Conservation (phyloP, 805 yeast genomes). For the Clavispora fructus region DNA sequence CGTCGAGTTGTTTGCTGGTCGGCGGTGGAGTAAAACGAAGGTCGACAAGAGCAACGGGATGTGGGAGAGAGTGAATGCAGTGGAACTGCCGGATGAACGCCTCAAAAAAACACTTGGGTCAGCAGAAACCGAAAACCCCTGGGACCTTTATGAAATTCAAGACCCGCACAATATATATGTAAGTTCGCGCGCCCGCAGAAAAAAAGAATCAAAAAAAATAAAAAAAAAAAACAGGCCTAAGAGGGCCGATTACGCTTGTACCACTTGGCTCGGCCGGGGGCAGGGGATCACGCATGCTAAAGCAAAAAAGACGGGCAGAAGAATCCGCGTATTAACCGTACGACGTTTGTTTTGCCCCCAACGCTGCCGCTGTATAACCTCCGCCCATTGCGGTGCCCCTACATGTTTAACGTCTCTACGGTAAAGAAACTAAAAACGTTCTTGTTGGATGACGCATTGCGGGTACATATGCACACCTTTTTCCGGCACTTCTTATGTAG, state of each 20-base stretch:
- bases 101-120: constrained; percentile 1
- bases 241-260: no score
- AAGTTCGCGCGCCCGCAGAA: background rate
- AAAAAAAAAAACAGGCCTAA: background rate
- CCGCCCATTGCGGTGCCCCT: background rate
- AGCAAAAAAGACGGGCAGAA: no score
- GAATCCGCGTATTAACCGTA: no score
- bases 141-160: background rate
- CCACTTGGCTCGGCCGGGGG: background rate
- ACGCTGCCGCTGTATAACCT: background rate
- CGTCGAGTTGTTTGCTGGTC: background rate
- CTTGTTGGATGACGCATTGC: background rate
- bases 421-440: background rate
- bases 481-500: background rate
- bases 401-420: background rate
- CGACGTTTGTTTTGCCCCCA: background rate
- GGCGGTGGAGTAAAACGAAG: no score
- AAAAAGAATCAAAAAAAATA: background rate
- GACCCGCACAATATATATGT: background rate
- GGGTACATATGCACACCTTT: background rate
- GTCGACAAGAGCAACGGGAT: no score
- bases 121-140: background rate
- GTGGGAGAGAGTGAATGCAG: background rate
- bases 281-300: no score
- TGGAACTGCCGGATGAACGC: background rate